Evolutionary conservation across 73 alveolate species (phyloP), one percentile per base, ranked within the genome.

Genomic region (Paramecium bursaria): DNA sequence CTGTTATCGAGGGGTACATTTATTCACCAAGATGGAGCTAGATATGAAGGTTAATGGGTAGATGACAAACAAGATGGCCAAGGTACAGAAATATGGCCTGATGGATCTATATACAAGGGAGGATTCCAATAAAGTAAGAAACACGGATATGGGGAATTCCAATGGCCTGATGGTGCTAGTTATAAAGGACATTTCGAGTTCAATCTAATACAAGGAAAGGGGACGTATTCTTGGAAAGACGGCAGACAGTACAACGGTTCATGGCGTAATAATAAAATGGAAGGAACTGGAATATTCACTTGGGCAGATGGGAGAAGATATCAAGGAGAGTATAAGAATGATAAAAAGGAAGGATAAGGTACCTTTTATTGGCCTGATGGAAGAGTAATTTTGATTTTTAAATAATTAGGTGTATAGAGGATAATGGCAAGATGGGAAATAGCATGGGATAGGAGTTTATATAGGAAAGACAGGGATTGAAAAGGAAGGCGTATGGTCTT

Each of bases 221-320:
- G 98, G n/a, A 53, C 61, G 21, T 94, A 86, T 73, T 44, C 35
- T 21, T 94, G 98, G 97, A 57, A 55, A 11, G 97, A 93, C 74
- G 98, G 96, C 19, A 88, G 94, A 86, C 74, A 48, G 29, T 93
- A 93, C 74, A 90, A 87, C 46, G 98, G 98, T 25, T 76, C 91
- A 4, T 93, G 90, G 95, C 61, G 85, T 46, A 86, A 93, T 29
- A 90, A 92, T 61, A 74, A 76, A 42, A 93, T 86, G 92, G 86
- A 86, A 73, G 98, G 98, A 21, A 50, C 88, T 46, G 98, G 98
- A 27, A 48, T 67, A 67, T 89, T 91, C 26, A 55, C 87, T 35
- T 92, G 97, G 96, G 86, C 60, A 46, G 93, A 88, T 39, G 91
- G 94, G 21, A 86, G 88, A 73, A 75, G 55, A 52, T 93, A 92